Base-by-base conservation (phyloP, 495 filamentous ascomycete genomes). In the Talaromyces adpressus region DNA sequence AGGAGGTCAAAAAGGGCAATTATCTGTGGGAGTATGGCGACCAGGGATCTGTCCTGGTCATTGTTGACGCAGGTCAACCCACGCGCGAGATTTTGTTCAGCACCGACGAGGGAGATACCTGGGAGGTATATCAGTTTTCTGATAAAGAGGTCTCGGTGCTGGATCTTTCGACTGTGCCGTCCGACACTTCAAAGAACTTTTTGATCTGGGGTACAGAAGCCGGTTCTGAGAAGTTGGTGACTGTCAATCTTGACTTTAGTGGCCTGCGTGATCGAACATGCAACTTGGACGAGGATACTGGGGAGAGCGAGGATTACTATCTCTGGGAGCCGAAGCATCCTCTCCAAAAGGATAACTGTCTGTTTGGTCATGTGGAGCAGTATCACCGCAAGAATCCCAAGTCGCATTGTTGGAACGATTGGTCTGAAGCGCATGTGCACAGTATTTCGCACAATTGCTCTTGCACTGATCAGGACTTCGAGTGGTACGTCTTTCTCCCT, bases 1-100 rank as follows among this genome's bases (percentile, higher is more conserved):
- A 81, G 51, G 81, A 86, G 39, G 87, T 89, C 61, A 93, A 86
- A 77, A 91, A 93, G 70, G 95, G 94, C 7, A 82, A 77, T 39
- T 95, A 91, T 75, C 87, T 88, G 75, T 99, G 91, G 90, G 91
- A 96, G 67, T 95, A 88, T 68, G 94, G 94, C 61, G 95, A 98
- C 66, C 90, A 95, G 71, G 95, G 95, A 18, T 92, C 90, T 1
- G 85, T 98, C 66, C 83, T 98, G 62, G 91, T 96, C 30, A 87
- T 99, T 60, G 91, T 92, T 29, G 74, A 84, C 52, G 80, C 89
- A 61, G 73, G 71, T 8, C 75, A 75, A 57, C 79, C 87, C 54
- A 92, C 91, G 4, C 87, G 89, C 52, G 70, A 78, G 0, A 73
- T 98, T 54, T 84, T 82, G 63, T 98, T 92, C 75, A 87, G 91